Percentiles rank a stretch among this genome's conserved stretches.
Conservation (phyloP, 1,284 basidiomycete species). For the Ustilago crameri region DNA sequence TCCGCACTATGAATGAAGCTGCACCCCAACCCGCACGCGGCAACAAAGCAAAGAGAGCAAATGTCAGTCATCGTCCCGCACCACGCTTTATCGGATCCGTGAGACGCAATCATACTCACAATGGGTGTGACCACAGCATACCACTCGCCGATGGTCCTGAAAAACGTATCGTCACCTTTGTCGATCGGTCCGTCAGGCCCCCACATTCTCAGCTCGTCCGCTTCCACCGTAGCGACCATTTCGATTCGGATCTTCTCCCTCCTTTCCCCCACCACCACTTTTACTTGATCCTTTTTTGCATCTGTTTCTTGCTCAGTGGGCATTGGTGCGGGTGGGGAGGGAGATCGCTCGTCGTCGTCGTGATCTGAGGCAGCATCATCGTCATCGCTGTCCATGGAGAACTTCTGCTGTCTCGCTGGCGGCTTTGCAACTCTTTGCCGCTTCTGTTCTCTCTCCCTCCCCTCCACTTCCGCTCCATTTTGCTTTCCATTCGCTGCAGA, state of each 20-base stretch:
- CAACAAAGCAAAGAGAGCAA: neutral
- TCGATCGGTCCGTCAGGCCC: constrained; percentile 50
- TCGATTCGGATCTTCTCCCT: constrained; percentile 10
- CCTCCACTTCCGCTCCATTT: neutral
- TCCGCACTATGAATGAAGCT: neutral
- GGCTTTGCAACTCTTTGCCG: constrained; percentile 13
- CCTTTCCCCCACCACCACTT: neutral
- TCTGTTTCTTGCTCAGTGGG: neutral
- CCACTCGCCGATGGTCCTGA: constrained; percentile 43
- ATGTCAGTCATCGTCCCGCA: neutral
- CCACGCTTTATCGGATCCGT: neutral
- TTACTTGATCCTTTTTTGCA: neutral
- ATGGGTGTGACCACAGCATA: constrained; percentile 25
- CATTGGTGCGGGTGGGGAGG: neutral
- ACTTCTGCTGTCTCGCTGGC: constrained; percentile 33
- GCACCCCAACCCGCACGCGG: neutral
- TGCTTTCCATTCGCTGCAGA: neutral
- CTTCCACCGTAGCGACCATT: constrained; percentile 11
- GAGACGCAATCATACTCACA: constrained; percentile 27
- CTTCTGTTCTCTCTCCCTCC: constrained; percentile 14
- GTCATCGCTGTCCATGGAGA: constrained; percentile 53
- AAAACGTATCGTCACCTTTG: constrained; percentile 45
- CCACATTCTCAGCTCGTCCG: constrained; percentile 33
- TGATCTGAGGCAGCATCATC: constrained; percentile 18
- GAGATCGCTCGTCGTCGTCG: constrained; percentile 1